Conservation (phyloP, 441 rosid species). For the Euphorbia neoarborescens region DNA sequence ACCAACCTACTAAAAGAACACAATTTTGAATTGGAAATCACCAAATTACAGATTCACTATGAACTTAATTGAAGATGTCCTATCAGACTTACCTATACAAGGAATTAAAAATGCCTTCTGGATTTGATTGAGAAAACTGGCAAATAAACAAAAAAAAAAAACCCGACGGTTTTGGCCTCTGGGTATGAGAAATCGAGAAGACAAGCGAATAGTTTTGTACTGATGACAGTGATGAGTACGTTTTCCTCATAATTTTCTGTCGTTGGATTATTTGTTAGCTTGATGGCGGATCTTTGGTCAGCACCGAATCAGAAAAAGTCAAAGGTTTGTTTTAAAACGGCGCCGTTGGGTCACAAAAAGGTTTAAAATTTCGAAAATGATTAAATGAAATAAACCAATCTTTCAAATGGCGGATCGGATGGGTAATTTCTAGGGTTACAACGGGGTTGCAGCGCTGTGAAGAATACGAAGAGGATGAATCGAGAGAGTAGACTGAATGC, state of each 20-base stretch:
- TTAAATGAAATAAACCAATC: not conserved
- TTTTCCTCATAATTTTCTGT: not conserved
- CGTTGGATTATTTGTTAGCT: slow-evolving; percentile 6
- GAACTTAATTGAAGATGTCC: not conserved
- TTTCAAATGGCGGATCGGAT: not conserved
- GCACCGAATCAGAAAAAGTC: not conserved
- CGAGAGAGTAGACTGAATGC: slow-evolving; percentile 37
- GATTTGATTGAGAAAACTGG: slow-evolving; percentile 1
- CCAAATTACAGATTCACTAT: not conserved
- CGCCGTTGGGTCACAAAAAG: not conserved
- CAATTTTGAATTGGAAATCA: not conserved
- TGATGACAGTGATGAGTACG: not conserved
- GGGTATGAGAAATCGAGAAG: not conserved
- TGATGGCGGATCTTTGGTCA: not conserved
- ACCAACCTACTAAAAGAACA: slow-evolving; percentile 4
- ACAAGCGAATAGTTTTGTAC: not conserved
- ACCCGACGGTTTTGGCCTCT: not conserved
- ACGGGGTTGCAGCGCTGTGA: not conserved
- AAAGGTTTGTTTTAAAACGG: slow-evolving; percentile 2
- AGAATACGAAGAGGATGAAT: slow-evolving; percentile 20
- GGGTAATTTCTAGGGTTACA: not conserved
- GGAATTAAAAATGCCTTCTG: not conserved
- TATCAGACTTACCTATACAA: slow-evolving; percentile 2
- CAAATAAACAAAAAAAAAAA: too few relatives aligned
- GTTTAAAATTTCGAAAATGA: too few relatives aligned